Conservation (phyloP, 2,329 filamentous ascomycete genomes). For the Colletotrichum zoysiae region DNA sequence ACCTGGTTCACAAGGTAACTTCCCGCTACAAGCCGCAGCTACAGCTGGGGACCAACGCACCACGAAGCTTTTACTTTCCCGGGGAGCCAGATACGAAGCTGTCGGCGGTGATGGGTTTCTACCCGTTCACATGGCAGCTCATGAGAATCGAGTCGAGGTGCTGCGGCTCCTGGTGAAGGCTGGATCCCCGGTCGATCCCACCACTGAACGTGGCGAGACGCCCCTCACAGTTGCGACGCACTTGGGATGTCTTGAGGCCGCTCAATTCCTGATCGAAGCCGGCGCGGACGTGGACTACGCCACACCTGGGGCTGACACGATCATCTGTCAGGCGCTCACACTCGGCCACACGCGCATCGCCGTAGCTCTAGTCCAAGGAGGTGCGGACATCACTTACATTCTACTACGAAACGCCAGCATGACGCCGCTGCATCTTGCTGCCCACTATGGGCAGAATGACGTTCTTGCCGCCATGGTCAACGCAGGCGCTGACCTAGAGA, state of each 20-base stretch:
- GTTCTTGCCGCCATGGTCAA: constrained; percentile 46
- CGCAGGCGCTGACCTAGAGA: constrained; percentile 43
- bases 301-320: constrained; percentile 29
- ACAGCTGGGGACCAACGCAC: constrained; percentile 55
- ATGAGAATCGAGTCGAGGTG: constrained; percentile 43
- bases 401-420: constrained; percentile 43
- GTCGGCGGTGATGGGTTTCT: constrained; percentile 41
- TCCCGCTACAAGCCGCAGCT: constrained; percentile 58
- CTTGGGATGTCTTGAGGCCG: constrained; percentile 43
- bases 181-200: constrained; percentile 42
- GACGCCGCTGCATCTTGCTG: constrained; percentile 50
- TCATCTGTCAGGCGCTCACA: constrained; percentile 42
- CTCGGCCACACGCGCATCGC: constrained; percentile 39
- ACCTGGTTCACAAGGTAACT: constrained; percentile 38
- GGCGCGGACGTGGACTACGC: constrained; percentile 44
- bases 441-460: constrained; percentile 45
- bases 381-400: constrained; percentile 42
- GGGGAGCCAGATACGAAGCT: constrained; percentile 41
- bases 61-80: constrained; percentile 42
- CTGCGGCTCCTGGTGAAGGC: constrained; percentile 44
- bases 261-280: constrained; percentile 42
- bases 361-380: constrained; percentile 41
- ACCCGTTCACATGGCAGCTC: constrained; percentile 46
- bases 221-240: constrained; percentile 45
- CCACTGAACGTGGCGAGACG: constrained; percentile 45